These are phyloP conservation scores for Sordariomycetes sp. DNA, from an alignment of 2,329 filamentous ascomycete species.

Conservation along the genomic window DNA sequence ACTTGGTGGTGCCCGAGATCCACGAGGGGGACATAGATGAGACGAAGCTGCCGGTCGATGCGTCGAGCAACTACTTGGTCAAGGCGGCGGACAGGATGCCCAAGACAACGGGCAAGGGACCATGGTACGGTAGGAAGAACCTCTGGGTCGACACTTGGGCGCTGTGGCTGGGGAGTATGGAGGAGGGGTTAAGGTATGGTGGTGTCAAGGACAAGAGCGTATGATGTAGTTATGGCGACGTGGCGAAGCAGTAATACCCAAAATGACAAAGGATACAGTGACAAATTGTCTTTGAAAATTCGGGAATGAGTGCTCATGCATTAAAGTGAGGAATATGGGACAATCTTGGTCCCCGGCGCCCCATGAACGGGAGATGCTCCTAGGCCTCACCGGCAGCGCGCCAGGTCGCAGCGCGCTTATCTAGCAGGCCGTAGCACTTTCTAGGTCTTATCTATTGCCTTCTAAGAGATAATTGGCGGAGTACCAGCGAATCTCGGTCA, in stretches of 20 bases:
- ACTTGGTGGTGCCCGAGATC: constrained; percentile 35
- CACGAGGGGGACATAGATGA: constrained; percentile 13
- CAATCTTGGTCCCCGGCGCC: too few species aligned
- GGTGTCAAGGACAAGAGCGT: constrained; percentile 13
- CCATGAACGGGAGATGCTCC: too few species aligned
- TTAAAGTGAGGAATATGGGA: too few species aligned
- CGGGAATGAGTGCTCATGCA: too few species aligned
- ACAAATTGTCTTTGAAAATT: too few species aligned
- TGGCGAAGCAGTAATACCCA: not conserved
- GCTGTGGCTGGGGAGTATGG: constrained; percentile 18
- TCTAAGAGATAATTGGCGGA: too few species aligned
- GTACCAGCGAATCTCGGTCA: too few species aligned
- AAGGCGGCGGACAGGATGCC: constrained; percentile 25
- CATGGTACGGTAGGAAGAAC: constrained; percentile 25
- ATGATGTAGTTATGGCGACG: not conserved
- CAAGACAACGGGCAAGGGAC: constrained; percentile 20
- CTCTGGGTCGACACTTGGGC: constrained; percentile 18
- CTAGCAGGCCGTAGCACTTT: too few species aligned
- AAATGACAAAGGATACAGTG: too few species aligned
- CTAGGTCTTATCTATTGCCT: too few species aligned
- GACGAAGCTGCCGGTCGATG: constrained; percentile 13
- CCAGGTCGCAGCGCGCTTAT: too few species aligned
- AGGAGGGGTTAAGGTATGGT: constrained; percentile 19
- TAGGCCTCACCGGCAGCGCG: too few species aligned
- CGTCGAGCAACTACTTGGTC: constrained; percentile 24